phyloP scores from a whole-genome alignment of 2,329 filamentous ascomycete species.

The Elsinoe arachidis region DNA sequence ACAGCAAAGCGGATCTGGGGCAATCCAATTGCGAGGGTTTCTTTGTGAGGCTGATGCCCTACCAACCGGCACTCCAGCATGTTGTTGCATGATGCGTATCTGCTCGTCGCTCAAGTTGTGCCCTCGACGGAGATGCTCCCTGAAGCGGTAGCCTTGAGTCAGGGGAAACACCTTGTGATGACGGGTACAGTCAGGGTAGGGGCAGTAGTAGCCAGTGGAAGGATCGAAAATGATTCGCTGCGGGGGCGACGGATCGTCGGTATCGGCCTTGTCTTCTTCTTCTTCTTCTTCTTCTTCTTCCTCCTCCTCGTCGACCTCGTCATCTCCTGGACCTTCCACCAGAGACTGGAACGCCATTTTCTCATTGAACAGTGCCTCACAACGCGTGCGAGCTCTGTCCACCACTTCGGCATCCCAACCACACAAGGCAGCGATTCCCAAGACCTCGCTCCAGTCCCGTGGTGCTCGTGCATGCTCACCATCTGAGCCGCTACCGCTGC shows the following conservation, averaged over 20 bases:
- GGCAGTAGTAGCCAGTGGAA: slow-evolving; percentile 19
- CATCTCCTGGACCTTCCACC: neutral
- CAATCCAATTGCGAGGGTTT: slow-evolving; percentile 15
- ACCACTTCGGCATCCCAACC: slow-evolving; percentile 61
- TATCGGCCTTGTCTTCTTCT: neutral
- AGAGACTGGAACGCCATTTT: slow-evolving; percentile 48
- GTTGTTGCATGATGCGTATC: neutral
- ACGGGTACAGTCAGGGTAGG: slow-evolving; percentile 21
- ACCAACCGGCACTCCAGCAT: neutral
- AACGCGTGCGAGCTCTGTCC: slow-evolving; percentile 62
- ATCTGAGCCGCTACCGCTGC: neutral
- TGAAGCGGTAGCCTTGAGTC: slow-evolving; percentile 23
- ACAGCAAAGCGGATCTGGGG: slow-evolving; percentile 27
- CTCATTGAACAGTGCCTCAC: slow-evolving; percentile 65
- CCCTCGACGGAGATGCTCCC: slow-evolving; percentile 26
- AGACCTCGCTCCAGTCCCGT: slow-evolving; percentile 77
- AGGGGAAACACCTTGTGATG: slow-evolving; percentile 19
- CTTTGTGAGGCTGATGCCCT: neutral
- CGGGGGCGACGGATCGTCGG: neutral
- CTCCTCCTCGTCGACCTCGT: neutral
- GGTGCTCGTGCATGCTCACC: slow-evolving; percentile 27
- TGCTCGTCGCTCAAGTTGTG: slow-evolving; percentile 21
- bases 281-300: neutral
- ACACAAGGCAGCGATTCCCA: slow-evolving; percentile 66
- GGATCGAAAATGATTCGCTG: neutral